phyloP scores from a whole-genome alignment of 805 yeast genomes.

The Yarrowia bubula region DNA sequence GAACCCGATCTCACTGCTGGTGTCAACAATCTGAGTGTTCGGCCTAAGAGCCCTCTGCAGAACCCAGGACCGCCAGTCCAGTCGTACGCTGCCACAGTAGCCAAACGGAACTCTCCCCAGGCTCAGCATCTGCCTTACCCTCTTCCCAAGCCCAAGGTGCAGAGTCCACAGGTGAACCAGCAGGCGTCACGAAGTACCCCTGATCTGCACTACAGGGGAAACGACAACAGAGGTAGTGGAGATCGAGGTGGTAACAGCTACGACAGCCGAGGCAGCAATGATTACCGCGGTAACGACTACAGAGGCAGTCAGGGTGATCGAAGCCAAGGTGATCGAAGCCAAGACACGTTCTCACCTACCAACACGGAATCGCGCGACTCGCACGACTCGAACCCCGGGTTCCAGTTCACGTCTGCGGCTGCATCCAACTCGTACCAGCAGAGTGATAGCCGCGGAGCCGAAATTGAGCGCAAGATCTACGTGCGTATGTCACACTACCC shows the following conservation, averaged over 20 bases:
- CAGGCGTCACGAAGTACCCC: constrained; percentile 20
- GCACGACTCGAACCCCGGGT: neutral
- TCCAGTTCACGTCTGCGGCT: constrained; percentile 7
- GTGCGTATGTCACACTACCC: constrained; percentile 24
- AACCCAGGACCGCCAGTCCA: constrained; percentile 18
- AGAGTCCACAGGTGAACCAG: neutral
- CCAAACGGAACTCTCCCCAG: constrained; percentile 18
- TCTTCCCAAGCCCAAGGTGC: constrained; percentile 19
- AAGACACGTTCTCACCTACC: neutral
- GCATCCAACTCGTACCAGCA: neutral
- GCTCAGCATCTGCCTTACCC: constrained; percentile 22
- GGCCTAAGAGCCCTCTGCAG: constrained; percentile 18
- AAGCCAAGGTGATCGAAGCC: neutral
- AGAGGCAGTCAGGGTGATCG: neutral
- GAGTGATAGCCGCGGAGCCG: neutral
- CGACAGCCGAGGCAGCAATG: constrained; percentile 3
- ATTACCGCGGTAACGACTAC: neutral
- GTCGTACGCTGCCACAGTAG: constrained; percentile 19
- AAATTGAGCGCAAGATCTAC: constrained; percentile 21
- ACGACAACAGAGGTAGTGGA: neutral
- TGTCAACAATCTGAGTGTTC: constrained; percentile 32
- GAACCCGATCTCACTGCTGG: constrained; percentile 33
- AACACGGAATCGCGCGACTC: constrained; percentile 8
- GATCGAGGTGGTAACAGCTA: too few species aligned
- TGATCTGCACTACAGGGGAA: neutral